A percentile compares a stretch with the other conserved stretches of the same genome.
Conservation (phyloP, 805 yeast species). For the Metschnikowia orientalis region DNA sequence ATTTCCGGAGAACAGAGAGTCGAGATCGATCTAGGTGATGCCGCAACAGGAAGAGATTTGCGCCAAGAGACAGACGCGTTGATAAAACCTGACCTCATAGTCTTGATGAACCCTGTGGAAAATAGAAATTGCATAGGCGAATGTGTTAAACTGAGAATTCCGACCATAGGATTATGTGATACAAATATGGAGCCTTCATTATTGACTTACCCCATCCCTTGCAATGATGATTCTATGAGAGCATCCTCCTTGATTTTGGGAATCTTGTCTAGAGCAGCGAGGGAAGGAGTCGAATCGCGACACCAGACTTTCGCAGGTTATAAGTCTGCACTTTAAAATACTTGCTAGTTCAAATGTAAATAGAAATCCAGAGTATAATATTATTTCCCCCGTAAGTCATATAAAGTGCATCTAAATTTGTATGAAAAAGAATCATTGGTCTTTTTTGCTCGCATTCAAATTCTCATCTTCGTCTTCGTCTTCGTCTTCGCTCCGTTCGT, state of each 20-base stretch:
- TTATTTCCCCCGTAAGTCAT: too few species aligned
- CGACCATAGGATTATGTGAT: conserved; percentile 91
- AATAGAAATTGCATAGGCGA: conserved; percentile 77
- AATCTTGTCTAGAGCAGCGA: conserved; percentile 79
- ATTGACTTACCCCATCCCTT: conserved; percentile 93
- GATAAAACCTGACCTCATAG: conserved; percentile 84
- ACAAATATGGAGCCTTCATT: conserved; percentile 88
- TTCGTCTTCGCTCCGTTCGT: conserved; percentile 87
- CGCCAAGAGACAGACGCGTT: conserved; percentile 44
- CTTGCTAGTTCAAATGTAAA: too few species aligned
- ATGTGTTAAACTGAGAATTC: conserved; percentile 76
- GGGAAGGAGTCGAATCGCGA: conserved; percentile 65
- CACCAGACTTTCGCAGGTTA: conserved; percentile 25
- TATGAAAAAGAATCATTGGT: too few species aligned
- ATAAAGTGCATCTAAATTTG: too few species aligned
- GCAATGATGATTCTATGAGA: conserved; percentile 88
- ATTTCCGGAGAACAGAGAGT: conserved; percentile 28
- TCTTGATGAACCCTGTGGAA: conserved; percentile 83
- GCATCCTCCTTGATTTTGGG: conserved; percentile 78
- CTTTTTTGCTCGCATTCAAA: too few species aligned
- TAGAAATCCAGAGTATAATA: too few species aligned
- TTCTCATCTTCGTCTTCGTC: conserved; percentile 38
- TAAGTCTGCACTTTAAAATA: conserved; percentile 6
- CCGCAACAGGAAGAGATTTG: conserved; percentile 57
- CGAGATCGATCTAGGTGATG: conserved; percentile 73